Base-by-base conservation (phyloP, 768 basidiomycete species). In the Mrakia hoshinonis region DNA sequence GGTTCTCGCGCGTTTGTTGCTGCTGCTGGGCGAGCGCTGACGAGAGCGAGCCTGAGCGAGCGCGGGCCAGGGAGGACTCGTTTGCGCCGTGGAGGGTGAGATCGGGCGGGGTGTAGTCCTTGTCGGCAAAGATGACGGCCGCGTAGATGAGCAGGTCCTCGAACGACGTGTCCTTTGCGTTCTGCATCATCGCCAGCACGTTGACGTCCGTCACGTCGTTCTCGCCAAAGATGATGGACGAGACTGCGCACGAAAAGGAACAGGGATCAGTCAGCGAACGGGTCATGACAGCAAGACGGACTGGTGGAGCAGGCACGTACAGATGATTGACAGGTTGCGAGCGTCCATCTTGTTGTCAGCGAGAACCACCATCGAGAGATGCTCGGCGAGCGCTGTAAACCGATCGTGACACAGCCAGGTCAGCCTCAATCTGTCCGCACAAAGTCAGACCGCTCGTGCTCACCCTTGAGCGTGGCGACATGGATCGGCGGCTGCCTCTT, bases 281-380 rank as follows among this genome's bases (percentile, higher is more conserved):
- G 1, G 18, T 43, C 9, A 24, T 24, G 31, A 18, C 31, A 26
- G 48, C 2, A 34, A 47, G 6, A 47, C 9, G 15, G 38, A 26
- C 15, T 38, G 63, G 24, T 64, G 20, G 38, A 46, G 22, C 43
- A 15, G 48, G 7, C 24, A 54, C 52, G 20, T 29, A 68, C 48
- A 73, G 36, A 73, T 73, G 58, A 73, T 73, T 2, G 68, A 61
- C 3, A 69, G 55, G 26, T 55, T 55, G 10, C 39, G 43, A n/a
- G 52, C 68, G 60, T 69, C 68, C 68, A 69, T 63, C 61, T 68
- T 73, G 61, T 73, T 73, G 47, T 63, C 65, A 6, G 72, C 65
- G 18, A 68, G 18, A 2, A 60, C 60, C n/a, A 73, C 72, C 36
- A 24, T 49, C 6, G 60, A 60, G 5, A 73, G 60, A 47, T 73